Evolutionary conservation across 495 filamentous ascomycete genomes (phyloP), one percentile per base, ranked within the genome.

Genomic region (Xylaria scruposa): DNA sequence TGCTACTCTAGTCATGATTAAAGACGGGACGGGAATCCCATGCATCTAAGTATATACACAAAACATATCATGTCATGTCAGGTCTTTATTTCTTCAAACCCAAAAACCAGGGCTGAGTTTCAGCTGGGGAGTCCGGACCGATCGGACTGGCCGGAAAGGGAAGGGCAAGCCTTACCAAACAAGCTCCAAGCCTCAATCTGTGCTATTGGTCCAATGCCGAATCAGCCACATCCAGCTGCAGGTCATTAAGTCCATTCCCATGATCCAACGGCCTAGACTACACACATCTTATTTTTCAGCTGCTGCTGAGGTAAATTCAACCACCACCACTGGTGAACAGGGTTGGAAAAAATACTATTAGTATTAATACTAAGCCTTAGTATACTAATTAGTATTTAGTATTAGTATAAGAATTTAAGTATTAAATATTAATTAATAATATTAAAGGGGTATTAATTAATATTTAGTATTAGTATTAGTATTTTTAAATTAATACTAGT

Each of bases 81-180:
- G 24, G 17, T 24, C 38, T 1, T 40, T n/a, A n/a, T 24, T 26
- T 1, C 29, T 36, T 33, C 38, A 42, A 42, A 13, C 9, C 38
- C 38, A 42, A 38, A 29, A 26, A 9, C 58, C 44, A 53, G 56
- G 44, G 58, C 68, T 63, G 58, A 63, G 56, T 70, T 49, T 61
- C 68, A 63, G 65, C 65, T 67, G 31, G 31, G 62, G 44, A 15
- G 40, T 13, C 44, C 68, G 61, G 42, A 53, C 44, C 33, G 59
- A 70, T 70, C 68, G 68, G 68, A 64, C 68, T 56, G 59, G 42
- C 68, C 68, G 68, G 68, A 40, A 64, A 26, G 36, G 33, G 59
- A 40, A 21, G 65, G 36, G 33, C 59, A 40, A 21, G 65, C 65
- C 65, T 42, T 36, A 67, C 36, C 58, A 53, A 66, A 21, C 40